phyloP scores from a whole-genome alignment of 2,329 filamentous ascomycete genomes.

The Helotiales sp. region DNA sequence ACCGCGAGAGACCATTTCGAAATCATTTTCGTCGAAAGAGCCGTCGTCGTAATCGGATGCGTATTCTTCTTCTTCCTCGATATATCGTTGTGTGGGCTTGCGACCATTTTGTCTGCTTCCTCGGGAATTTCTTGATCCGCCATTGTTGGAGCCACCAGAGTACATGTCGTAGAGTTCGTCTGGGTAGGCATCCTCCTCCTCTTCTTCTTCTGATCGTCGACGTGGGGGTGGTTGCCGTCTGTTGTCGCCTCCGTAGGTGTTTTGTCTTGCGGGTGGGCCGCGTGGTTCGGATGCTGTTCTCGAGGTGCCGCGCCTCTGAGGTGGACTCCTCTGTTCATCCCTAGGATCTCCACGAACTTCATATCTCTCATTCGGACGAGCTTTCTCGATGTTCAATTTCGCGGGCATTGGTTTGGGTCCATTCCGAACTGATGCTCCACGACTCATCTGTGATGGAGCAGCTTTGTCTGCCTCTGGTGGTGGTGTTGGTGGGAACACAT shows the following conservation, averaged over 20 bases:
- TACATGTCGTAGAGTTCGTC: slow-evolving; percentile 68
- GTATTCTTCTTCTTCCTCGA: slow-evolving; percentile 78
- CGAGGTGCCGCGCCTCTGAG: slow-evolving; percentile 44
- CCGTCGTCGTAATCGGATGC: slow-evolving; percentile 71
- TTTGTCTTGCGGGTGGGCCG: slow-evolving; percentile 39
- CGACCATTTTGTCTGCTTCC: slow-evolving; percentile 39
- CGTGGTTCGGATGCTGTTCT: slow-evolving; percentile 53
- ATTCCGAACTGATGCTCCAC: slow-evolving; percentile 61
- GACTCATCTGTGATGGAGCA: slow-evolving; percentile 41
- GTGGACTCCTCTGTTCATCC: slow-evolving; percentile 35
- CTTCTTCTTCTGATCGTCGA: slow-evolving; percentile 36
- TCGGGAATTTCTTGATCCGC: slow-evolving; percentile 38
- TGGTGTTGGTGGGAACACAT: slow-evolving; percentile 95
- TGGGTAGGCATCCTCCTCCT: slow-evolving; percentile 64
- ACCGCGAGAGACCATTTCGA: slow-evolving; percentile 71
- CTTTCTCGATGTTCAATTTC: slow-evolving; percentile 62
- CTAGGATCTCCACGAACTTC: slow-evolving; percentile 31
- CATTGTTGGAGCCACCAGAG: slow-evolving; percentile 36
- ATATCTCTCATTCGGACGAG: slow-evolving; percentile 46
- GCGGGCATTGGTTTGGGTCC: slow-evolving; percentile 61
- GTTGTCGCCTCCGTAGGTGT: slow-evolving; percentile 33
- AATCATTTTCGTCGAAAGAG: slow-evolving; percentile 73
- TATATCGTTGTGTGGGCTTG: slow-evolving; percentile 57
- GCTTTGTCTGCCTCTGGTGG: slow-evolving; percentile 83
- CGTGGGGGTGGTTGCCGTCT: slow-evolving; percentile 26